Base-by-base conservation (phyloP, 2,329 filamentous ascomycete species). In the Tolypocladium endophyticum region DNA sequence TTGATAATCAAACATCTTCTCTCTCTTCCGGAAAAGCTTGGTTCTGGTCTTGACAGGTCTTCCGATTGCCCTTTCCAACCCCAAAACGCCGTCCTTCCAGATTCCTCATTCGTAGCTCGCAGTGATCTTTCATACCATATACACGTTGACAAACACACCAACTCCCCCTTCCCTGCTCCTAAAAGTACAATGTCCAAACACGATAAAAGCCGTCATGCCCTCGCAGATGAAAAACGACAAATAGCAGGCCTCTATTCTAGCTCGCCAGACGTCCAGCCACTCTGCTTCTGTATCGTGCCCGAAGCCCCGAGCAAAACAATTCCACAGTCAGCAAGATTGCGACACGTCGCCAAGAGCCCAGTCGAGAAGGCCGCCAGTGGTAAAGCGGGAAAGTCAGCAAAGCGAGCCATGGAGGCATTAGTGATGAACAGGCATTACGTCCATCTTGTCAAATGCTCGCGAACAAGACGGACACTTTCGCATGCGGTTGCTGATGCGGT, bases 381-480 rank as follows among this genome's bases (percentile, higher is more conserved):
- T 35, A 28, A 56, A 38, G 57, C n/a, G 36, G 33, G 58, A 16
- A 50, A 52, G 30, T 20, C n/a, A 30, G 50, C 50, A 53, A 52
- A 54, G 43, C 58, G 39, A 20, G 30, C 25, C 52, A 39, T 55
- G 12, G 23, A 36, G 18, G 7, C 25, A 41, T 68, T 66, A 77
- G 63, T 76, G 74, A 70, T 88, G 85, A 56, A 86, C 83, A 28
- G 82, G 76, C 90, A 97, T 95, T 62, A 91, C 86, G 71, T 99
- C 94, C 74, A 89, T 89, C 72, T 86, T 89, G 68, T 96, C 93
- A 71, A 99, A 99, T 4, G 90, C 86, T 74, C 89, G 89, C 68
- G 89, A 91, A 79, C 95, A 99, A 67, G 90, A 93, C 3, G 94
- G 94, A 70, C 94, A 99, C 74, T 97, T 97, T 65, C 94, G 85